A percentile compares a stretch with the other conserved stretches of the same genome.
phyloP scores from a whole-genome alignment of 2,329 filamentous ascomycete genomes.

The Nectriaceae sp. region DNA sequence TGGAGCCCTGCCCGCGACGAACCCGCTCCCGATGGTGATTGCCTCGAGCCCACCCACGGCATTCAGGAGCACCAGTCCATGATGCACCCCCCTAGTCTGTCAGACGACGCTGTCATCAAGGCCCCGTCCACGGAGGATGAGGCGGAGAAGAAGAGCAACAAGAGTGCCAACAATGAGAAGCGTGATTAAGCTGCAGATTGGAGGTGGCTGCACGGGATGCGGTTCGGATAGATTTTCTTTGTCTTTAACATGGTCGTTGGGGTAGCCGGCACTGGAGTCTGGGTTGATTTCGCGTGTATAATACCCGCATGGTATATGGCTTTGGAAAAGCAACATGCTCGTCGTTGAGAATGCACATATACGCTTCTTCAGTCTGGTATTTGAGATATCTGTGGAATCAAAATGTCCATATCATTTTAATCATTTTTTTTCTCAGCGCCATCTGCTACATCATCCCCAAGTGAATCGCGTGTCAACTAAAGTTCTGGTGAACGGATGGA shows the following conservation, averaged over 20 bases:
- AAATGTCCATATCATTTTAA: slow-evolving; percentile 8
- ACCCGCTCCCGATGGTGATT: slow-evolving; percentile 58
- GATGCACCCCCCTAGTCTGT: slow-evolving; percentile 34
- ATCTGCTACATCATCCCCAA: too few species aligned
- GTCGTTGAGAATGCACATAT: slow-evolving; percentile 18
- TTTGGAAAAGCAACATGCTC: slow-evolving; percentile 23
- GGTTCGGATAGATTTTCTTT: slow-evolving; percentile 12
- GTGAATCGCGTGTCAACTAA: too few species aligned
- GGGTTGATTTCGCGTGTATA: slow-evolving; percentile 19
- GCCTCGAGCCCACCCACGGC: slow-evolving; percentile 68
- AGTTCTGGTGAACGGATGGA: too few species aligned
- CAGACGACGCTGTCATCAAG: slow-evolving; percentile 25
- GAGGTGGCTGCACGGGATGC: neutral
- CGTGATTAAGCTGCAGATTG: slow-evolving; percentile 8
- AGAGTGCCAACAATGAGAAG: slow-evolving; percentile 13
- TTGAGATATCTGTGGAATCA: slow-evolving; percentile 19
- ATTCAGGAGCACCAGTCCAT: slow-evolving; percentile 63
- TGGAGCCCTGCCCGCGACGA: slow-evolving; percentile 78
- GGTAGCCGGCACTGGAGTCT: slow-evolving; percentile 30
- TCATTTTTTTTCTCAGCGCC: neutral
- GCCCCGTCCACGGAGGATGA: slow-evolving; percentile 21
- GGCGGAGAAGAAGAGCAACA: slow-evolving; percentile 7
- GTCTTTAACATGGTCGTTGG: slow-evolving; percentile 12
- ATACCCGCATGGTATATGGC: slow-evolving; percentile 24
- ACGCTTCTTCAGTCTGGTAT: slow-evolving; percentile 17